These are phyloP conservation scores for Lantana camara DNA, from an alignment of 257 asterid species.

Conservation along the genomic window DNA sequence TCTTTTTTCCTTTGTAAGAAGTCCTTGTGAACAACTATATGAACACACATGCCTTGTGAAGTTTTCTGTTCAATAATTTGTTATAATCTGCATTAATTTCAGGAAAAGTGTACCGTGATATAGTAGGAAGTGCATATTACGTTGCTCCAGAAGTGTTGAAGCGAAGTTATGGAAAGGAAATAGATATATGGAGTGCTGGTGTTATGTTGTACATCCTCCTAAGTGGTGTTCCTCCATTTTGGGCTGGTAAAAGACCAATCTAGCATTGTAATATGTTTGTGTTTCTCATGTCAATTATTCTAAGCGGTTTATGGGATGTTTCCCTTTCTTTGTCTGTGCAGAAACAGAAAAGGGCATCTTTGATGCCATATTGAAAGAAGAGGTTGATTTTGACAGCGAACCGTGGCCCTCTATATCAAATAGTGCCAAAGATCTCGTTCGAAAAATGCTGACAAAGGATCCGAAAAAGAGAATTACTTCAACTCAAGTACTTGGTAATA, in stretches of 20 bases:
- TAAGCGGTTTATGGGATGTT: conserved; percentile 17
- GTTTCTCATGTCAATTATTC: conserved; percentile 21
- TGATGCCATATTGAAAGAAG: conserved; percentile 84
- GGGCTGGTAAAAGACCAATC: conserved; percentile 56
- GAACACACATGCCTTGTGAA: neutral
- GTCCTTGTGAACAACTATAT: neutral
- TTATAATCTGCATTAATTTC: conserved; percentile 27
- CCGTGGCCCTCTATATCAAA: conserved; percentile 91
- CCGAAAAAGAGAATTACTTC: conserved; percentile 82
- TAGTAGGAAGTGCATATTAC: conserved; percentile 70
- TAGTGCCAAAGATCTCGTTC: conserved; percentile 86
- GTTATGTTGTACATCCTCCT: conserved; percentile 65
- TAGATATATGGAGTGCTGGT: conserved; percentile 76
- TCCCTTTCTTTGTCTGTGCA: conserved; percentile 32
- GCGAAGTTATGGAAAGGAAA: conserved; percentile 67
- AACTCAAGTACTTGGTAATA: conserved; percentile 79
- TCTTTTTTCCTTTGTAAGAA: neutral
- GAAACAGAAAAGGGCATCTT: conserved; percentile 97
- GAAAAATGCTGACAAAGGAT: conserved; percentile 81
- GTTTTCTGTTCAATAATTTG: conserved; percentile 5
- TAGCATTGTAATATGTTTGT: neutral
- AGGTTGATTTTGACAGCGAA: conserved; percentile 74
- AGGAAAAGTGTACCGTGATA: conserved; percentile 72
- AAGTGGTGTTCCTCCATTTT: conserved; percentile 76
- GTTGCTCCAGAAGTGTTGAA: conserved; percentile 72